Percentiles rank a stretch among this genome's conserved stretches.
phyloP scores from a whole-genome alignment of 305 asterid species.

The Fraxinus paxiana region DNA sequence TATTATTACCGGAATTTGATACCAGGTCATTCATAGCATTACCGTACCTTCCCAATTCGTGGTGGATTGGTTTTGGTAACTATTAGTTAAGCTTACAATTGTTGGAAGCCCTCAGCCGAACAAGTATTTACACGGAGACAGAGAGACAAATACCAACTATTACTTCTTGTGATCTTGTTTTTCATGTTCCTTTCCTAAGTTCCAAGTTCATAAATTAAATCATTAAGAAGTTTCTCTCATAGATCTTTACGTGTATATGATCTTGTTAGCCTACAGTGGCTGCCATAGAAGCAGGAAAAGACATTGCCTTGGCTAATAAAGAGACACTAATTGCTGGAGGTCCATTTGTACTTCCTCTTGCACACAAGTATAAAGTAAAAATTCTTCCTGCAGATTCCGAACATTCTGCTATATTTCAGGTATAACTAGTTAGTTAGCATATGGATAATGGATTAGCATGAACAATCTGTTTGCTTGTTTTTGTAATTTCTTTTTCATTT shows the following conservation, averaged over 20 bases:
- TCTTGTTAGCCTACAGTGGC: conserved; percentile 85
- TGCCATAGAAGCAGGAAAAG: conserved; percentile 94
- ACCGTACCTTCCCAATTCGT: neutral
- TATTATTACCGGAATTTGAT: neutral
- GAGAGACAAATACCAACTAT: neutral
- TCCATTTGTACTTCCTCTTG: conserved; percentile 95
- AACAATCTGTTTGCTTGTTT: neutral
- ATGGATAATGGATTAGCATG: neutral
- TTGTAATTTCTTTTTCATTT: neutral
- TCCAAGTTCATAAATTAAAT: neutral
- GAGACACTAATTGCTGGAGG: conserved; percentile 98
- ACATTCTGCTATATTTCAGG: conserved; percentile 98
- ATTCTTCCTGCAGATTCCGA: conserved; percentile 99
- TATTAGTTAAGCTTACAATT: neutral
- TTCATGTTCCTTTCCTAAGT: neutral
- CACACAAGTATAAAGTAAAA: conserved; percentile 87
- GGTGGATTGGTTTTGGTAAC: neutral
- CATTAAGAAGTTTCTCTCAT: neutral
- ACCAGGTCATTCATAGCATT: neutral
- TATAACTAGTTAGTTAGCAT: conserved; percentile 14
- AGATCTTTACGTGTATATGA: neutral
- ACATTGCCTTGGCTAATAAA: conserved; percentile 92
- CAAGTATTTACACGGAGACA: neutral
- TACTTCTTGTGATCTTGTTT: neutral
- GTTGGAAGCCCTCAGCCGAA: neutral